Base-by-base conservation (phyloP, 2,329 filamentous ascomycete species). In the Fusarium torreyae region DNA sequence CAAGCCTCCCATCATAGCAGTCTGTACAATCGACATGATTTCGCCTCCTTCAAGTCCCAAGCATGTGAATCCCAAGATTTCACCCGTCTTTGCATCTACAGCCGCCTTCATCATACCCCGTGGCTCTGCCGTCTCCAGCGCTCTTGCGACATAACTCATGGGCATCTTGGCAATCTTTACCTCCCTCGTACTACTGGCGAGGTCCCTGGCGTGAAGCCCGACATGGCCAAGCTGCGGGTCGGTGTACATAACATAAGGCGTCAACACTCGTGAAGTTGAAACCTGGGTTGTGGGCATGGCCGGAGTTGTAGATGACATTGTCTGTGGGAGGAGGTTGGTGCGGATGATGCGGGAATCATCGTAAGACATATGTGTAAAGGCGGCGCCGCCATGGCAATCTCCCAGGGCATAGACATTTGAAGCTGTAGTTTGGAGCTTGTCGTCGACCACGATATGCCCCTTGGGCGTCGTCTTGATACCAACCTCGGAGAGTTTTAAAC, bases 351-450 rank as follows among this genome's bases (percentile, higher is more conserved):
- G 83, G 72, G 82, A 86, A 75, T 87, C 85, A 74, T 88, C 85
- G 76, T 87, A 87, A 5, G 83, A 85, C 66, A 88, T 81, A 75
- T 88, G 86, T 3, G 86, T 87, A 73, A 88, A 87, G 15, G 84
- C 84, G 8, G 85, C 83, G 1, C 81, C 81, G 44, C 85, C 84
- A 56, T 87, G 84, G 49, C 83, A 81, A 66, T 88, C 85, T 34
- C 86, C 86, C 3, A 87, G 69, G 2, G 82, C 85, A 68, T 82
- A 87, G 20, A 87, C 76, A 42, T 76, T 78, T 1, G 77, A 64
- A 1, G 77, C 78, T 20, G 76, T 78, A 1, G 85, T 87, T 46
- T 80, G 76, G 6, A 87, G 82, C 57, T 77, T 78, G 9, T 82
- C 75, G 52, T 84, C 80, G 18, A 82, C 80, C 9, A 76, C 63